Conservation (phyloP, 2,329 filamentous ascomycete genomes). For the Hyphodiscus sp. region DNA sequence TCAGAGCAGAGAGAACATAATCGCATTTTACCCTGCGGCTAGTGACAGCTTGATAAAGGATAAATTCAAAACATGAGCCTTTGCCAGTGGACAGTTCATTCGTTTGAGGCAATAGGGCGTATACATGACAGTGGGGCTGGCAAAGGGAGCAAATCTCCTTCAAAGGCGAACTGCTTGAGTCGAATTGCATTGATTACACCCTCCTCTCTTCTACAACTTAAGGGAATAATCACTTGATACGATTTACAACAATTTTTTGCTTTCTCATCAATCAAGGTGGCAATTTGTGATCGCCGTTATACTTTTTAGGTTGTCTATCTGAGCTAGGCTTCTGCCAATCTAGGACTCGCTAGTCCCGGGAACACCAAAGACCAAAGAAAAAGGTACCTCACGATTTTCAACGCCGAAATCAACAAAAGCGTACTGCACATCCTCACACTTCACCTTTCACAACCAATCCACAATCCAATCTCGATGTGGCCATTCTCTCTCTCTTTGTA, state of each 20-base stretch:
- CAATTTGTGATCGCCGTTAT: background rate
- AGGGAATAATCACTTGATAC: background rate
- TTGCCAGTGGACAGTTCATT: too few species aligned
- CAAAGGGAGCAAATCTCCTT: background rate
- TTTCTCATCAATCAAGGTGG: background rate
- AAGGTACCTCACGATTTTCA: background rate
- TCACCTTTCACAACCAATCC: background rate
- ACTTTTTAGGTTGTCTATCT: background rate
- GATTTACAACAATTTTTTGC: background rate
- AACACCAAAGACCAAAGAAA: background rate
- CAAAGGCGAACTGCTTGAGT: background rate
- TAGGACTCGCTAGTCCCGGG: background rate
- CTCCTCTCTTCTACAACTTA: background rate
- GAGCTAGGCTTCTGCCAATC: background rate
- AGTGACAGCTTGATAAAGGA: too few species aligned
- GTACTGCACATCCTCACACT: background rate
- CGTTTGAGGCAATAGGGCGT: background rate
- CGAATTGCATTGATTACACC: background rate
- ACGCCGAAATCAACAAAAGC: background rate
- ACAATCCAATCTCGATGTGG: constrained; percentile 8
- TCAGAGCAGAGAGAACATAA: too few species aligned
- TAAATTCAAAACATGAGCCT: too few species aligned
- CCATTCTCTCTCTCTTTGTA: constrained; percentile 4
- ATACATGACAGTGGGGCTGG: background rate
- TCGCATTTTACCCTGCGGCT: too few species aligned